Base-by-base conservation (phyloP, 2,329 filamentous ascomycete genomes). In the Cryphonectria radicalis region DNA sequence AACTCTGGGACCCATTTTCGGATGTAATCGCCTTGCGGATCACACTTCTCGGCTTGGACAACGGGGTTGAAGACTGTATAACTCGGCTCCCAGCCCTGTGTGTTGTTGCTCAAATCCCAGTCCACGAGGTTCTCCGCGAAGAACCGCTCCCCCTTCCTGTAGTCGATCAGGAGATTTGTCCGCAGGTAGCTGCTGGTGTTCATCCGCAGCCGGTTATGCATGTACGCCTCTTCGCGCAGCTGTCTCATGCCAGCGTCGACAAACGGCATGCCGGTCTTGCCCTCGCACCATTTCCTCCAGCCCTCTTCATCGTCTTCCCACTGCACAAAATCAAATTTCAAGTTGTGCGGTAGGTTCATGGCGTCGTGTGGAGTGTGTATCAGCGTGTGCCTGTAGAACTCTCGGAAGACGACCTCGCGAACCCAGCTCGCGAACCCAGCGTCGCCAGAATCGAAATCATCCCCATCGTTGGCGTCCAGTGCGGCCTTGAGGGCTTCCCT, bases 301-400 rank as follows among this genome's bases (percentile, higher is more conserved):
- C 85, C 82, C 10, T 84, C 82, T 11, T 81, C 75, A 76, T 90
- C 82, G 76, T 91, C 90, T 74, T 91, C 88, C 91, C 91, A 93
- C 70, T 86, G 78, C 55, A 93, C 87, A 69, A 91, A 87, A 55
- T 88, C 88, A 78, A 91, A 92, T 77, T 92, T 90, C 71, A 88
- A 89, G 76, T 93, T 93, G 83, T 92, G 92, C 1, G 90, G 90
- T 75, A 92, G 92, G 80, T 89, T 89, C 91, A 93, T 93, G 78
- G 89, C 81, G 69, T 60, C 74, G 73, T 77, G 76, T 25, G 75
- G 76, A 25, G 69, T 72, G 46, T 73, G 68, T 35, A 68, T 55
- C 67, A 77, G 75, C 71, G 74, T 74, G 67, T 77, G 76, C 55
- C 76, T 67, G 71, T 77, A 77, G 73, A 77, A 76, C 73, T 77